Evolutionary conservation across 768 basidiomycete species (phyloP).

Genomic region (Leccinum truebloodii): DNA sequence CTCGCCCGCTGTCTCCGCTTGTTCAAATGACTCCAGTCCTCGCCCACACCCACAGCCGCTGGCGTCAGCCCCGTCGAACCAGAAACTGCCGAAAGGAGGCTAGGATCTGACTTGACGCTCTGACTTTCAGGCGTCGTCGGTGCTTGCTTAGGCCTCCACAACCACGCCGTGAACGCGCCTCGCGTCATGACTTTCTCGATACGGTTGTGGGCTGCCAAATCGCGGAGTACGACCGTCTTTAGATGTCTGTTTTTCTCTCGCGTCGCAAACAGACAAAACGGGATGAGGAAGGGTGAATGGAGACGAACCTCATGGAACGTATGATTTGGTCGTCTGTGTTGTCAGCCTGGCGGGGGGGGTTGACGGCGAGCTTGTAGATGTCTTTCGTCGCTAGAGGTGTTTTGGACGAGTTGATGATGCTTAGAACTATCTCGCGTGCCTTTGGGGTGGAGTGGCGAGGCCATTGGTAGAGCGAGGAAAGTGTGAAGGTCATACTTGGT

Average conservation of each 20-base stretch:
- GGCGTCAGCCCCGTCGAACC: conserved; percentile 18
- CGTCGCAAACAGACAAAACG: background rate
- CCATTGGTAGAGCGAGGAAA: conserved; percentile 24
- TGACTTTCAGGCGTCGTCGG: background rate
- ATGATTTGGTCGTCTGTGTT: conserved; percentile 45
- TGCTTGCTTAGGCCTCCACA: conserved; percentile 36
- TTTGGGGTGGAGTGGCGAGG: conserved; percentile 25
- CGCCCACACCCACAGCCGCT: conserved; percentile 34
- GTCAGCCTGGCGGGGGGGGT: conserved; percentile 1
- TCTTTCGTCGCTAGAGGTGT: conserved; percentile 29
- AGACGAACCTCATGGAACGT: conserved; percentile 52
- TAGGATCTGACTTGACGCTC: background rate
- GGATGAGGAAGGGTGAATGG: background rate
- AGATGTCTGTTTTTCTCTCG: conserved; percentile 44
- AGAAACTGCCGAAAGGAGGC: background rate
- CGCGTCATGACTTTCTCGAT: conserved; percentile 44
- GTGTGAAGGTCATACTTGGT: conserved; percentile 2
- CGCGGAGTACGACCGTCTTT: conserved; percentile 51
- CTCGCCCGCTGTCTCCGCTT: conserved; percentile 51
- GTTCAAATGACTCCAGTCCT: conserved; percentile 59
- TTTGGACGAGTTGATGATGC: conserved; percentile 23
- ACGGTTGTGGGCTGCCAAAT: conserved; percentile 42
- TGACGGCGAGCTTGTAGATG: conserved; percentile 25
- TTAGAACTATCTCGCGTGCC: conserved; percentile 24
- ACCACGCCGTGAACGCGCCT: conserved; percentile 38